Evolutionary conservation across 2,329 filamentous ascomycete species (phyloP).

Genomic region (Diaporthe humulicola): DNA sequence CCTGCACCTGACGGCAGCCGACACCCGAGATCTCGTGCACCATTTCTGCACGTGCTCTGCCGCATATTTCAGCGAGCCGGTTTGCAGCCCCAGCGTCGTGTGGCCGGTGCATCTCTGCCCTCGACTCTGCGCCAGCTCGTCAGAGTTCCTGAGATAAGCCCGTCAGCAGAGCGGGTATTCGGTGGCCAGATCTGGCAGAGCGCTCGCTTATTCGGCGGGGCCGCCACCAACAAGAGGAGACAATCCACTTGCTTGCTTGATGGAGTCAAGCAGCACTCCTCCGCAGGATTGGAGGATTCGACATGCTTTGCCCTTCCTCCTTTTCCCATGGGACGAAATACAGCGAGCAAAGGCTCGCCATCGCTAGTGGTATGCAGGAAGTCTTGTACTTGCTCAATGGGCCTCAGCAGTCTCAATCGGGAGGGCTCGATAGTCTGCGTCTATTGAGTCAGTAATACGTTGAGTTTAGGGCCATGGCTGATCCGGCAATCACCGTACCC

Average conservation of each 20-base stretch:
- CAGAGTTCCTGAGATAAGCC: conserved; percentile 14
- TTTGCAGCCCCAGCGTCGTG: not conserved
- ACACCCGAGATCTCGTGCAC: too few species aligned
- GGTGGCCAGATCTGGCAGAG: conserved; percentile 15
- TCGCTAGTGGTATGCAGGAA: not conserved
- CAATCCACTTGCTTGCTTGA: not conserved
- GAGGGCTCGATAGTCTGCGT: not conserved
- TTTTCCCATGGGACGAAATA: too few species aligned
- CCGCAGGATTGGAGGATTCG: not conserved
- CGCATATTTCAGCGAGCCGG: not conserved
- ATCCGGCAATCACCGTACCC: conserved; percentile 4
- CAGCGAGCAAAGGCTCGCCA: not conserved
- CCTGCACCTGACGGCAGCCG: too few species aligned
- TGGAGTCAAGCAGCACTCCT: not conserved
- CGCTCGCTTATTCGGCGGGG: not conserved
- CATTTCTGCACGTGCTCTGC: too few species aligned
- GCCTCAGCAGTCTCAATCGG: not conserved
- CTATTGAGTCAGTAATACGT: not conserved
- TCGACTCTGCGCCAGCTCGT: not conserved
- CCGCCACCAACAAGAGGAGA: not conserved
- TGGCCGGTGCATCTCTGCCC: not conserved
- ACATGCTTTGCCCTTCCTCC: not conserved
- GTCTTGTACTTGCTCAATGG: not conserved
- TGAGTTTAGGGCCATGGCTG: not conserved
- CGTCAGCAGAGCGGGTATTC: not conserved